A percentile compares a stretch with the other conserved stretches of the same genome.
phyloP scores from a whole-genome alignment of 805 yeast species.

The Candida parachauliodes region DNA sequence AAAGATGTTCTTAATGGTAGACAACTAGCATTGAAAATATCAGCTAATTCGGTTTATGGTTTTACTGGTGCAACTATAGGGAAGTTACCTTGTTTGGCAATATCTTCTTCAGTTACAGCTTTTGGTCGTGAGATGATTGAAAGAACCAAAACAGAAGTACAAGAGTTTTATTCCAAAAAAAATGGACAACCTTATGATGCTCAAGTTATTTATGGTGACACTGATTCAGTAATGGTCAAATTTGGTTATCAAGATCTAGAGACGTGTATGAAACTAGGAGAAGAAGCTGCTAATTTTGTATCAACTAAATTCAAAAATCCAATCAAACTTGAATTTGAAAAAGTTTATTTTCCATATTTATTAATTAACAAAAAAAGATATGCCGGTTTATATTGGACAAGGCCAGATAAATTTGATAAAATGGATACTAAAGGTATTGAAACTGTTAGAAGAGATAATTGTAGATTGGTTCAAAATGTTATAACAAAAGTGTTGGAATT shows the following conservation, averaged over 20 bases:
- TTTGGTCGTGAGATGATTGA: conserved; percentile 98
- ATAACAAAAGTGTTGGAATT: conserved; percentile 85
- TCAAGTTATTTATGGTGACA: conserved; percentile 94
- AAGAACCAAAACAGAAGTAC: conserved; percentile 81
- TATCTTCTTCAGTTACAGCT: conserved; percentile 92
- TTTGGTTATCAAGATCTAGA: conserved; percentile 80
- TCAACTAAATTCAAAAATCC: conserved; percentile 79
- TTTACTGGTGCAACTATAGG: conserved; percentile 99
- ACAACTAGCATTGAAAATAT: conserved; percentile 91
- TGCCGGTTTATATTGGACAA: conserved; percentile 96
- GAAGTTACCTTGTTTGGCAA: conserved; percentile 92
- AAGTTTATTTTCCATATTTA: conserved; percentile 91
- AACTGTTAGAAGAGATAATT: conserved; percentile 96
- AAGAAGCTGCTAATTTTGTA: conserved; percentile 89
- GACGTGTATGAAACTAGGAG: conserved; percentile 87
- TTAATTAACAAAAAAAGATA: conserved; percentile 94
- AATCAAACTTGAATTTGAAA: conserved; percentile 92
- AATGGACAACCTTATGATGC: conserved; percentile 87
- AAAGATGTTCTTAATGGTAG: conserved; percentile 94
- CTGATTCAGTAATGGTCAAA: conserved; percentile 98
- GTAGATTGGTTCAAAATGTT: conserved; percentile 90
- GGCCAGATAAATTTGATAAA: conserved; percentile 86
- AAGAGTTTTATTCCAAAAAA: conserved; percentile 68
- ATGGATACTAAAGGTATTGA: conserved; percentile 99
- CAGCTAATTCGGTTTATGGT: conserved; percentile 98